phyloP scores from a whole-genome alignment of 1,284 basidiomycete species.

The Dichomitus squalens region DNA sequence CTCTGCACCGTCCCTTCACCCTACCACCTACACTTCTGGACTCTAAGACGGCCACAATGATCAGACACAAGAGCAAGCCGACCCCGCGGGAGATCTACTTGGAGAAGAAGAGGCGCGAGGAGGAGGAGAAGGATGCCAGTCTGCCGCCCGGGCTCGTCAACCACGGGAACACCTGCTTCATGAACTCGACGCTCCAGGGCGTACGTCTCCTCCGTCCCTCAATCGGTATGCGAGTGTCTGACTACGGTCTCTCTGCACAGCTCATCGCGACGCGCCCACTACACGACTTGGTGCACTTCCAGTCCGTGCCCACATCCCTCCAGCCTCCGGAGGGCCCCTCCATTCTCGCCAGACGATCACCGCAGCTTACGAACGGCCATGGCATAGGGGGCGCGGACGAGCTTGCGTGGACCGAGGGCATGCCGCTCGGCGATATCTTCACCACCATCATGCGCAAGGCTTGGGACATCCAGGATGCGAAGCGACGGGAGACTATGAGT shows the following conservation, averaged over 20 bases:
- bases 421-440: conserved; percentile 70
- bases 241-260: conserved; percentile 34
- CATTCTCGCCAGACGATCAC: conserved; percentile 54
- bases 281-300: conserved; percentile 60
- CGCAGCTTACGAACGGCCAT: conserved; percentile 68
- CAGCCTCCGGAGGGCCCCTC: conserved; percentile 42
- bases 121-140: conserved; percentile 56
- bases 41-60: conserved; percentile 43
- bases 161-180: conserved; percentile 91
- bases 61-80: conserved; percentile 50
- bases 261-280: conserved; percentile 67
- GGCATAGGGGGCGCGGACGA: conserved; percentile 53
- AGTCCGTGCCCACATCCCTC: conserved; percentile 43
- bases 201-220: conserved; percentile 33
- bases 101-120: conserved; percentile 60
- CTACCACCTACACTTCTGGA: neutral
- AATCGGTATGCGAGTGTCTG: neutral
- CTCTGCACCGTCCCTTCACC: neutral
- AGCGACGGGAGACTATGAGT: conserved; percentile 53
- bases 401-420: conserved; percentile 52
- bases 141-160: conserved; percentile 80
- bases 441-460: conserved; percentile 55
- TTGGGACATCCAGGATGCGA: conserved; percentile 59
- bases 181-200: conserved; percentile 86
- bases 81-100: conserved; percentile 67